Base-by-base conservation (phyloP, 306 rosid species). In the Vicia faba region DNA sequence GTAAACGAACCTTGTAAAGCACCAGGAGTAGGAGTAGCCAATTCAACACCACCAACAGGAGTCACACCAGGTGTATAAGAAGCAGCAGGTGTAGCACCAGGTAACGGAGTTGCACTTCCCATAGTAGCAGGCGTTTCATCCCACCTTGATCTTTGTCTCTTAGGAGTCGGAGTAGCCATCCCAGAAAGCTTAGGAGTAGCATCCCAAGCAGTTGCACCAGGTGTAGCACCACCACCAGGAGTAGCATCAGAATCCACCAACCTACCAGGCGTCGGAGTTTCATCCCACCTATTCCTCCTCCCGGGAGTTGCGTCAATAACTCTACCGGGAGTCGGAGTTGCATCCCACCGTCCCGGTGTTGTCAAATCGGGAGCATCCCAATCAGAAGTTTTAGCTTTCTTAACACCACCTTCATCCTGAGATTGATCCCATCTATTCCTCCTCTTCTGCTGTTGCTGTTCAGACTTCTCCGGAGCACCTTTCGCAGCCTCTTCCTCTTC, bases 111-210 rank as follows among this genome's bases (percentile, higher is more conserved):
- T 0, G 61, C 80, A 55, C 80, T 76, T 14, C 71, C 80, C 67
- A 76, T 76, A 31, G 80, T 76, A 44, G 80, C 80, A 69, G 80
- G 80, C 0, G 80, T 76, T 6, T 76, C 80, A 44, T 76, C 80
- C 80, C 80, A 76, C 23, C 80, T 76, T 0, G 80, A 76, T 18
- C 75, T 70, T 13, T 76, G 80, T 19, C 80, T 62, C 80, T 76
- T 76, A 0, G 80, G 75, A 19, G 75, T 76, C 5, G 80, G 75
- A 11, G 80, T 76, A 23, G 75, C 75, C 75, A 69, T 69, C 0
- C 80, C 80, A 53, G 75, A 5, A 26, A 69, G 67, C 71, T 76
- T 76, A 0, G 80, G 80, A 7, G 80, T 76, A 23, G 80, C 75
- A 43, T 76, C 80, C 80, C 80, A 76, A 54, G 71, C 25, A 40